These are phyloP conservation scores for Zalaria sp. DNA, from an alignment of 2,329 filamentous ascomycete genomes.

Conservation along the genomic window DNA sequence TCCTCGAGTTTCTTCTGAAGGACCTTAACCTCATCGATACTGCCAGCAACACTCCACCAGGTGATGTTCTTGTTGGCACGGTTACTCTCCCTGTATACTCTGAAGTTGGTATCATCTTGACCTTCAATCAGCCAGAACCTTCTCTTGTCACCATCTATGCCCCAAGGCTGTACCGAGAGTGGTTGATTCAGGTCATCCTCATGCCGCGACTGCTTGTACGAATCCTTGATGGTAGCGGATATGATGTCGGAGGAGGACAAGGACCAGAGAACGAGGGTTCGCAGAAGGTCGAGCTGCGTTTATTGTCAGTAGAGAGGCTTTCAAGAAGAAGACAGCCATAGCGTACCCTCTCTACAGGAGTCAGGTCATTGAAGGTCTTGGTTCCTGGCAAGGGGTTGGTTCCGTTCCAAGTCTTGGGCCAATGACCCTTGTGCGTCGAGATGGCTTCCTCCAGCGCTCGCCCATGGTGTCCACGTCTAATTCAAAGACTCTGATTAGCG, in stretches of 20 bases:
- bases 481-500: not conserved
- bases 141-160: conserved; percentile 75
- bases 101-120: conserved; percentile 82
- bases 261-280: conserved; percentile 75
- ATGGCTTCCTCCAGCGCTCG: conserved; percentile 91
- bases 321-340: not conserved
- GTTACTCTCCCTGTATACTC: conserved; percentile 88
- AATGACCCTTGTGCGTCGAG: conserved; percentile 71
- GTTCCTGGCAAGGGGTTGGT: conserved; percentile 73
- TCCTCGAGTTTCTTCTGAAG: conserved; percentile 64
- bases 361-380: conserved; percentile 70
- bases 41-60: conserved; percentile 88
- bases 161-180: conserved; percentile 82
- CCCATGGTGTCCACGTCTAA: conserved; percentile 79
- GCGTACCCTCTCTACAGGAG: conserved; percentile 63
- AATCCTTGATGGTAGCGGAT: conserved; percentile 67
- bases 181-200: conserved; percentile 70
- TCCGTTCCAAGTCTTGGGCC: conserved; percentile 70
- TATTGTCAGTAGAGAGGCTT: not conserved
- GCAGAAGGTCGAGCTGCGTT: conserved; percentile 63
- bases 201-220: conserved; percentile 77
- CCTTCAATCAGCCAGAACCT: conserved; percentile 92
- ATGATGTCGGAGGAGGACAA: conserved; percentile 77
- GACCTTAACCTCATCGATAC: conserved; percentile 68
- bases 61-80: conserved; percentile 60